Evolutionary conservation across 306 rosid genomes (phyloP), one percentile per base, ranked within the genome.

Genomic region (Acmispon strigosus): DNA sequence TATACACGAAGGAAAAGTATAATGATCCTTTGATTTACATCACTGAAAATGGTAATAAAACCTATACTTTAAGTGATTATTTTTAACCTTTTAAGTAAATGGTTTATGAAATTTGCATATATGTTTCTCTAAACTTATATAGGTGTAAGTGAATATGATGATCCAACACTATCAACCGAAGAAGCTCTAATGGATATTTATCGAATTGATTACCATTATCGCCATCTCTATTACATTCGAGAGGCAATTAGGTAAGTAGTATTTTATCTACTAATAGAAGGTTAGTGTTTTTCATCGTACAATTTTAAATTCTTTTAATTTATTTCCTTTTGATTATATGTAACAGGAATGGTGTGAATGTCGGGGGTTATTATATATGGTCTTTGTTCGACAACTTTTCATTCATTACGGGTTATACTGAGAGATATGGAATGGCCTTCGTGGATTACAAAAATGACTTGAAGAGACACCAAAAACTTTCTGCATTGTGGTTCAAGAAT

Each of bases 291-390:
- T 27, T 27, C 32, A 27, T 3, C 32, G 3, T 27, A 27, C 32
- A 27, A 27, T 27, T 22, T 22, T 1, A 37, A 7, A 10, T 3
- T 15, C 2, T 69, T 47, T 27, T 27, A 4, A 27, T 27, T 2
- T 27, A 27, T 27, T 27, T 27, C 32, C 2, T 63, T 32, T 32
- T 32, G 8, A 32, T 32, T 32, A 6, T 32, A 5, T 32, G 8
- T 32, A 8, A 32, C 37, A 32, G 37, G 2, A 0, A 32, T 18
- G 91, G 96, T 0, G 88, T 64, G 2, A 86, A 81, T 7, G 96
- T 89, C 20, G 74, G 74, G 4, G 91, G 91, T 3, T 89, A 84
- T 17, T 89, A 84, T 72, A 87, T 86, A 53, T 89, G 96, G 96
- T 86, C 91, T 4, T 51, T 89, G 20, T 41, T 86, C 6, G 96